Conservation (phyloP, 2,329 filamentous ascomycete species). For the Phaeosphaeria sp. region DNA sequence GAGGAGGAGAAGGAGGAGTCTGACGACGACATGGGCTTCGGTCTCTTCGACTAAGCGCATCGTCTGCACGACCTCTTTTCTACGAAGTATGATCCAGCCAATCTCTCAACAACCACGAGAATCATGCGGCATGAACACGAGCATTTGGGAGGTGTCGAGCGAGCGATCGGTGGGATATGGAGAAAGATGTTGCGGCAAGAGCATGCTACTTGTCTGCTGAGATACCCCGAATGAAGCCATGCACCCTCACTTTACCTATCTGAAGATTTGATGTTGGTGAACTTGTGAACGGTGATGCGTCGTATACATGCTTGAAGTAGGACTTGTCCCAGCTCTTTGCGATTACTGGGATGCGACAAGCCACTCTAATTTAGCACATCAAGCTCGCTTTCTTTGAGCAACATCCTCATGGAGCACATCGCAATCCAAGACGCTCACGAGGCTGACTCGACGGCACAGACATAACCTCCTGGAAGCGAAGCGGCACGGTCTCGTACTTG, state of each 20-base stretch:
- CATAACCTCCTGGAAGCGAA: not conserved
- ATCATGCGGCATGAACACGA: constrained; percentile 41
- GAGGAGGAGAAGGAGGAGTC: constrained; percentile 81
- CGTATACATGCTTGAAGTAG: no score
- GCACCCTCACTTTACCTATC: constrained; percentile 27
- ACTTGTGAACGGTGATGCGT: no score
- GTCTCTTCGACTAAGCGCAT: constrained; percentile 69
- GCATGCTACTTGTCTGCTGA: constrained; percentile 28
- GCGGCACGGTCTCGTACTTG: not conserved
- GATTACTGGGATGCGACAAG: no score
- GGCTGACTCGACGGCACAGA: not conserved
- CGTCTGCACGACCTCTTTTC: constrained; percentile 23
- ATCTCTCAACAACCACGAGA: constrained; percentile 37
- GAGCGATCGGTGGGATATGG: constrained; percentile 36
- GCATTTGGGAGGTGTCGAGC: constrained; percentile 47
- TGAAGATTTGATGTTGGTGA: not conserved
- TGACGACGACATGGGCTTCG: constrained; percentile 77
- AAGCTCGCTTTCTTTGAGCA: not conserved
- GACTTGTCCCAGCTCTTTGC: no score
- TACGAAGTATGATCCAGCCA: constrained; percentile 39
- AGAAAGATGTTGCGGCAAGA: constrained; percentile 26
- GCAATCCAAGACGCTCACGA: not conserved
- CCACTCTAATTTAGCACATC: not conserved
- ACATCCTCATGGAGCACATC: not conserved
- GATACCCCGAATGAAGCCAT: constrained; percentile 48